phyloP scores from a whole-genome alignment of 2,329 filamentous ascomycete species.

The Chrysoporthe cubensis region DNA sequence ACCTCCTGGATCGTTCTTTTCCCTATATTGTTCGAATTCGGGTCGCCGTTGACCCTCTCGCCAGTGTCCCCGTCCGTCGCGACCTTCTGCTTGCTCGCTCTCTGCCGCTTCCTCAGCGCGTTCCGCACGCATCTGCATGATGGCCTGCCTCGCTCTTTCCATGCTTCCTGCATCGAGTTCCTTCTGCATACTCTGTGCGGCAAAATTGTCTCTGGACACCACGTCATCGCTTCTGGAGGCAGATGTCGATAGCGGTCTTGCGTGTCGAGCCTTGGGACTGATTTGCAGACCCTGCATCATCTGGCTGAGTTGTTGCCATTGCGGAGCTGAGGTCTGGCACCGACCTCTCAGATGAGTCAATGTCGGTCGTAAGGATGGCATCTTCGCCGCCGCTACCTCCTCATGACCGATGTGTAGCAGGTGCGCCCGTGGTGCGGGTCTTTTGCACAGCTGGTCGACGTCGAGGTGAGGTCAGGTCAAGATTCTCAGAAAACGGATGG shows the following conservation, averaged over 20 bases:
- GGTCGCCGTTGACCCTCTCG: neutral
- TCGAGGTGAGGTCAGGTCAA: slow-evolving; percentile 8
- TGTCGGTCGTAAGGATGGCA: slow-evolving; percentile 29
- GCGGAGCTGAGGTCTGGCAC: slow-evolving; percentile 27
- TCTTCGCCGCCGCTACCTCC: slow-evolving; percentile 25
- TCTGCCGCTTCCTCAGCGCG: neutral
- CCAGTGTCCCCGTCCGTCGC: neutral
- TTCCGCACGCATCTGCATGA: neutral
- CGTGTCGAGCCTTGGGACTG: slow-evolving; percentile 18
- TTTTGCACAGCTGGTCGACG: slow-evolving; percentile 13
- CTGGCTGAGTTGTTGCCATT: slow-evolving; percentile 29
- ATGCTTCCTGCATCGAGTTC: neutral
- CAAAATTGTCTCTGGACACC: slow-evolving; percentile 15
- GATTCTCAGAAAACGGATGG: slow-evolving; percentile 9
- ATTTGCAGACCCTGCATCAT: slow-evolving; percentile 27
- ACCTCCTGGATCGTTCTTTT: neutral
- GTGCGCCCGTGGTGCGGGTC: slow-evolving; percentile 12
- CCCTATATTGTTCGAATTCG: neutral
- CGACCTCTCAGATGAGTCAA: slow-evolving; percentile 25
- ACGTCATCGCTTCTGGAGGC: slow-evolving; percentile 10
- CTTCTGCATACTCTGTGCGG: neutral
- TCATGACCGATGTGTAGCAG: slow-evolving; percentile 26
- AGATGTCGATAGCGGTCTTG: slow-evolving; percentile 23
- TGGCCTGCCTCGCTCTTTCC: neutral
- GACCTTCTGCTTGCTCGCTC: neutral